These are phyloP conservation scores for Boechera stricta DNA, from an alignment of 345 rosid species.

Conservation along the genomic window DNA sequence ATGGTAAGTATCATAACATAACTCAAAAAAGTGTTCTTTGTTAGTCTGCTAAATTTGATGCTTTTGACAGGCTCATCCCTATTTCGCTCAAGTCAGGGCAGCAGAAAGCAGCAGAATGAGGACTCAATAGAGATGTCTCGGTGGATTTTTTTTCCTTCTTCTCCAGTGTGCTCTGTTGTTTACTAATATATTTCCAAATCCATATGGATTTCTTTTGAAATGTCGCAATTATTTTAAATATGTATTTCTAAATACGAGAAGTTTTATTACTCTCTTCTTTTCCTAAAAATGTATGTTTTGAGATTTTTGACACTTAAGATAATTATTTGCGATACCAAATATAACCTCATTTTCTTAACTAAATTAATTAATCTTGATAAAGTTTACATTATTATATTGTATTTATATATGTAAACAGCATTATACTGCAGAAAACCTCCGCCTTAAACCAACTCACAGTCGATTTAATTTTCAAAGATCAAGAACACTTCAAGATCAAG, in stretches of 20 bases:
- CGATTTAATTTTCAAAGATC: too few species aligned
- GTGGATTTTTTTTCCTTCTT: neutral
- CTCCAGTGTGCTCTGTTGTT: neutral
- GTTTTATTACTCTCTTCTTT: too few species aligned
- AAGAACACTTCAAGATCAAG: too few species aligned
- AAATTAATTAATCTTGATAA: too few species aligned
- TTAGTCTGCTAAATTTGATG: neutral
- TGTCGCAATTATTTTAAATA: neutral
- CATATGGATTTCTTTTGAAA: neutral
- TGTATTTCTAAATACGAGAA: neutral
- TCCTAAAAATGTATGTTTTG: too few species aligned
- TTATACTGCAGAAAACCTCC: too few species aligned
- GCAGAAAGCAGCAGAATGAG: conserved; percentile 93
- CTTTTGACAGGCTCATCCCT: conserved; percentile 71
- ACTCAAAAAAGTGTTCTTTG: conserved; percentile 13
- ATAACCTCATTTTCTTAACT: too few species aligned
- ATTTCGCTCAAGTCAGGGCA: conserved; percentile 91
- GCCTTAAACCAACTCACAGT: too few species aligned
- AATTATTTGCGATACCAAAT: too few species aligned
- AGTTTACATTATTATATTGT: too few species aligned
- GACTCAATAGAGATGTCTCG: conserved; percentile 43
- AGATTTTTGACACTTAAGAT: too few species aligned
- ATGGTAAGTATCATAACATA: conserved; percentile 58
- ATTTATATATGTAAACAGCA: too few species aligned
- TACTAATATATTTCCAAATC: neutral